Percentiles rank a stretch among this genome's conserved stretches.
Evolutionary conservation across 305 asterid species (phyloP).

Genomic region (Nicotiana rustica): DNA sequence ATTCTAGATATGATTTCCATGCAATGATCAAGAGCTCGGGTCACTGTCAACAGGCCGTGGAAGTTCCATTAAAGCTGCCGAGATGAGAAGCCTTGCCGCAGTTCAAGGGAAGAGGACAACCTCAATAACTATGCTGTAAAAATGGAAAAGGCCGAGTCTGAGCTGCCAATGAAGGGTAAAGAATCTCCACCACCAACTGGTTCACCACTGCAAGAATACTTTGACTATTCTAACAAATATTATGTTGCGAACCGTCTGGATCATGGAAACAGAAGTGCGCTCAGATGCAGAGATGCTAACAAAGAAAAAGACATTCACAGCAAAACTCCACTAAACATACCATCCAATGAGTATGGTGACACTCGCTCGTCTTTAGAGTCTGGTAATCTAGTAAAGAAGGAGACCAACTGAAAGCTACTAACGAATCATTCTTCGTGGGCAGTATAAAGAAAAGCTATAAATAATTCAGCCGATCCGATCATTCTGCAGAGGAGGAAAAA

Average conservation of each 20-base stretch:
- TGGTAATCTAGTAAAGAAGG: conserved; percentile 57
- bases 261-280: conserved; percentile 61
- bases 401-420: conserved; percentile 51
- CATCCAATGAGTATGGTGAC: conserved; percentile 71
- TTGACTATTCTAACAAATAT: conserved; percentile 64
- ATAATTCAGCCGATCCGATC: conserved; percentile 47
- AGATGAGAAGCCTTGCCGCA: conserved; percentile 44
- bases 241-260: conserved; percentile 42
- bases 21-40: conserved; percentile 54
- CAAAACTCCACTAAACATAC: conserved; percentile 56
- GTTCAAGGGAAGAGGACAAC: conserved; percentile 61
- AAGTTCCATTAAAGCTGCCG: conserved; percentile 45
- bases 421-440: conserved; percentile 62
- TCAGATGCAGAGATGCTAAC: conserved; percentile 52
- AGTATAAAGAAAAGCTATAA: conserved; percentile 55
- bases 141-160: conserved; percentile 43
- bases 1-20: conserved; percentile 61
- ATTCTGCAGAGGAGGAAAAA: conserved; percentile 48
- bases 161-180: conserved; percentile 47
- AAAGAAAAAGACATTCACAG: conserved; percentile 43
- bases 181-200: conserved; percentile 61
- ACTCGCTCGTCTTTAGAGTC: conserved; percentile 81
- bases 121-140: conserved; percentile 35
- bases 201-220: conserved; percentile 73
- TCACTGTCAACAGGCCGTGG: conserved; percentile 44